These are phyloP conservation scores for Corymbia citriodora DNA, from an alignment of 441 rosid species.

Conservation along the genomic window DNA sequence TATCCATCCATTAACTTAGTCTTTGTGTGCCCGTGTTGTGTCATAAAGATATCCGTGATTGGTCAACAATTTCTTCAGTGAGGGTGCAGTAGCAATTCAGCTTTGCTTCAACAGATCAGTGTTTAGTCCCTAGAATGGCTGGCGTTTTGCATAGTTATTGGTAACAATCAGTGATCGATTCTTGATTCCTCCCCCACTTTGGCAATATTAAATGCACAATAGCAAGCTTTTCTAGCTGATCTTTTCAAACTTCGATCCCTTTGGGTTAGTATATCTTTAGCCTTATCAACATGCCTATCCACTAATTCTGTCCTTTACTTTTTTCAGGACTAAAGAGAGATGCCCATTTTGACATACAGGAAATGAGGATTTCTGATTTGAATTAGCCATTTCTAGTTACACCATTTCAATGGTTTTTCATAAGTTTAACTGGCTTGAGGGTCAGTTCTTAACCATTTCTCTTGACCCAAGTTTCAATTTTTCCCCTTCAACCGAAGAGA, in stretches of 20 bases:
- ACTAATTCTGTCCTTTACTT: background rate
- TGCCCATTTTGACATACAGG: background rate
- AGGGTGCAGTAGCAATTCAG: background rate
- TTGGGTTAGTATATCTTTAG: background rate
- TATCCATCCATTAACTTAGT: background rate
- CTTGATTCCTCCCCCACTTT: background rate
- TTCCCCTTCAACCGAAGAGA: background rate
- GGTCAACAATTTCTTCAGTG: background rate
- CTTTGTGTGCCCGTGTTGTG: background rate
- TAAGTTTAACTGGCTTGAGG: background rate
- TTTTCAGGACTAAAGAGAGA: background rate
- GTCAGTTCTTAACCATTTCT: background rate
- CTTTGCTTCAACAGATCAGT: background rate
- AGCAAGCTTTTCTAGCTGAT: background rate
- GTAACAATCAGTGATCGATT: background rate
- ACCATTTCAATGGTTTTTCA: background rate
- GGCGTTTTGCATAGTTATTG: background rate
- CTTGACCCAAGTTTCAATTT: background rate
- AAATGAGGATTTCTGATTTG: background rate
- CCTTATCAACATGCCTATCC: background rate
- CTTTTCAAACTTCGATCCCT: background rate
- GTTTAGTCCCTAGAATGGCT: background rate
- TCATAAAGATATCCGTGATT: background rate
- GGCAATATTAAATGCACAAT: background rate
- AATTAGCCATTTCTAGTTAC: background rate